These are phyloP conservation scores for Oehlia diaphana DNA, from an alignment of 192 early-diverging fungal genomes.

Conservation along the genomic window DNA sequence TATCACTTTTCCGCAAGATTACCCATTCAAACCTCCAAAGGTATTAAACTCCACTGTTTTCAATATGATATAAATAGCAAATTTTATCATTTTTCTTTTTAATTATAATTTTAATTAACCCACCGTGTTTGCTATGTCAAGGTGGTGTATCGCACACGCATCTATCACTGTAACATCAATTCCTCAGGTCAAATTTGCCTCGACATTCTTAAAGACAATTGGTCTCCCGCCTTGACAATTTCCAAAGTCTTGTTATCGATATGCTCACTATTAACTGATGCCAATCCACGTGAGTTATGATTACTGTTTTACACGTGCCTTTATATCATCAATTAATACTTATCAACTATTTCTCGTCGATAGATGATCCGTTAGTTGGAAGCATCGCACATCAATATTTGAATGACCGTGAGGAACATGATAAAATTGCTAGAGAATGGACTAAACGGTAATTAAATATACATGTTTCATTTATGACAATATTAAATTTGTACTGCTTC, in stretches of 20 bases:
- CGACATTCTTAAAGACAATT: slow-evolving; percentile 96
- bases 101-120: background rate
- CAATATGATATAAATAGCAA: background rate
- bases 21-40: slow-evolving; percentile 97
- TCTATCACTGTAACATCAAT: slow-evolving; percentile 98
- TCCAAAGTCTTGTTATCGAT: slow-evolving; percentile 95
- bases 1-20: slow-evolving; percentile 88
- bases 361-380: slow-evolving; percentile 89
- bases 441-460: slow-evolving; percentile 68
- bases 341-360: background rate
- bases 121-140: slow-evolving; percentile 22
- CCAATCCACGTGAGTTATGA: slow-evolving; percentile 78
- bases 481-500: background rate
- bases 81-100: background rate
- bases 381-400: slow-evolving; percentile 90
- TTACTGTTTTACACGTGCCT: background rate
- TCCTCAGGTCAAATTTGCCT: slow-evolving; percentile 89
- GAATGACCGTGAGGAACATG: slow-evolving; percentile 82
- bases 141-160: slow-evolving; percentile 88
- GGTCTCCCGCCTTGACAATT: slow-evolving; percentile 94
- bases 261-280: slow-evolving; percentile 89
- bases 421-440: slow-evolving; percentile 89
- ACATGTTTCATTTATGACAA: background rate
- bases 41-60: slow-evolving; percentile 35
- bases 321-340: background rate